A percentile compares a stretch with the other conserved stretches of the same genome.
Conservation (phyloP, 73 alveolate genomes). For the Blepharisma stoltei region DNA sequence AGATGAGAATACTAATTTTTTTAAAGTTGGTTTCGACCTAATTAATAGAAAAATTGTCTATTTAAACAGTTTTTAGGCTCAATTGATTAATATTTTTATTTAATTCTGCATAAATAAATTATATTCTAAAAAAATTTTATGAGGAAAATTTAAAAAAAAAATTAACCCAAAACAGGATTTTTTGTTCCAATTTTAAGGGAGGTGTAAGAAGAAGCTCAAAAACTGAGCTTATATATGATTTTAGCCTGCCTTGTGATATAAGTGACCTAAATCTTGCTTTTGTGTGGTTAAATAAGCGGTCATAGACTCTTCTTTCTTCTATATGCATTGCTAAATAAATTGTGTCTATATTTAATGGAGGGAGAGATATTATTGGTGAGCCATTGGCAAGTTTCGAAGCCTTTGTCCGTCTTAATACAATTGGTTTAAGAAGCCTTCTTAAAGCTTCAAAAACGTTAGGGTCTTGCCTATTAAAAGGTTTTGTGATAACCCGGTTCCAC, state of each 20-base stretch:
- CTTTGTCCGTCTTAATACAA: constrained; percentile 55
- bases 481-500: constrained; percentile 53
- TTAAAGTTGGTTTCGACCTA: too few species aligned
- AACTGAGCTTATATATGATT: constrained; percentile 40
- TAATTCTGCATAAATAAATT: too few species aligned
- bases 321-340: constrained; percentile 21
- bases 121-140: too few species aligned
- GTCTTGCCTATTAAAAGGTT: constrained; percentile 44
- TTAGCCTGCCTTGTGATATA: constrained; percentile 36
- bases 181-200: too few species aligned
- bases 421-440: constrained; percentile 41
- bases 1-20: too few species aligned
- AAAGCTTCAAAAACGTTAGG: constrained; percentile 39
- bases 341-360: constrained; percentile 35
- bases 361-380: constrained; percentile 34
- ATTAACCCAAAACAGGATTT: too few species aligned
- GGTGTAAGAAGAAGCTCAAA: constrained; percentile 43
- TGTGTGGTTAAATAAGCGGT: constrained; percentile 34
- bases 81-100: too few species aligned
- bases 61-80: too few species aligned
- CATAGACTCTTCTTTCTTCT: constrained; percentile 44
- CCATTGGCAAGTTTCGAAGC: constrained; percentile 42
- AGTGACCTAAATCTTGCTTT: constrained; percentile 36
- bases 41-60: too few species aligned
- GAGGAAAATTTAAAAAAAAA: too few species aligned